Percentiles rank a stretch among this genome's conserved stretches.
phyloP scores from a whole-genome alignment of 108 stramenopile species.

The Pelagomonas calceolata region DNA sequence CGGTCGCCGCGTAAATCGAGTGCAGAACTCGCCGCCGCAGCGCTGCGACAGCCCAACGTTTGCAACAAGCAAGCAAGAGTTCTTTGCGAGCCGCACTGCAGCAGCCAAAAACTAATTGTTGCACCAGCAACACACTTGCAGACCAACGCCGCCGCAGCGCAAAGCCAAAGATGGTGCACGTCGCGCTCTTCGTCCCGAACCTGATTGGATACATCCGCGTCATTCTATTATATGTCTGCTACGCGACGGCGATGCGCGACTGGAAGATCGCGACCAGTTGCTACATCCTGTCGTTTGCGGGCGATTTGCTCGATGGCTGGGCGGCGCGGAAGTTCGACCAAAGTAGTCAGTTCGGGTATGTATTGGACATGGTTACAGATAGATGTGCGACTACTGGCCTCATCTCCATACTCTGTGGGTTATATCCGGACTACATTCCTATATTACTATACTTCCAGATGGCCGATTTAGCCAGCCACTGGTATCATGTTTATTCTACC shows the following conservation, averaged over 20 bases:
- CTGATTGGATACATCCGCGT: conserved; percentile 77
- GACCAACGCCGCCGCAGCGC: too few species aligned
- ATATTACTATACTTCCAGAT: background rate
- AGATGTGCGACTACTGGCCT: conserved; percentile 65
- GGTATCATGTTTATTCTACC: conserved; percentile 85
- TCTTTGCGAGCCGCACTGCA: too few species aligned
- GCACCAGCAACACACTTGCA: too few species aligned
- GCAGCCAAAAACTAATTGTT: too few species aligned
- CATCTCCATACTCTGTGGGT: background rate
- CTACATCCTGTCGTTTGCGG: conserved; percentile 81
- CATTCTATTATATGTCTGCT: conserved; percentile 42
- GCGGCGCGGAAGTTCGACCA: conserved; percentile 81
- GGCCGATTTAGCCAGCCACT: conserved; percentile 52
- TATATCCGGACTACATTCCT: conserved; percentile 31
- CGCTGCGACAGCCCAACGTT: too few species aligned
- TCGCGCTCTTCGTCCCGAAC: conserved; percentile 69
- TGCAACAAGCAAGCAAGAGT: too few species aligned
- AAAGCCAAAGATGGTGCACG: too few species aligned
- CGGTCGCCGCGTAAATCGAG: too few species aligned
- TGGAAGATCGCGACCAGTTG: conserved; percentile 46
- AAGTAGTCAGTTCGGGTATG: conserved; percentile 67
- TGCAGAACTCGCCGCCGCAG: too few species aligned
- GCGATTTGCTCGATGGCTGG: conserved; percentile 86
- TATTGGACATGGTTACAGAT: conserved; percentile 96
- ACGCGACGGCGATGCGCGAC: conserved; percentile 19